Evolutionary conservation across 495 filamentous ascomycete species (phyloP), one percentile per base, ranked within the genome.

Genomic region (Apiosordaria backusii): DNA sequence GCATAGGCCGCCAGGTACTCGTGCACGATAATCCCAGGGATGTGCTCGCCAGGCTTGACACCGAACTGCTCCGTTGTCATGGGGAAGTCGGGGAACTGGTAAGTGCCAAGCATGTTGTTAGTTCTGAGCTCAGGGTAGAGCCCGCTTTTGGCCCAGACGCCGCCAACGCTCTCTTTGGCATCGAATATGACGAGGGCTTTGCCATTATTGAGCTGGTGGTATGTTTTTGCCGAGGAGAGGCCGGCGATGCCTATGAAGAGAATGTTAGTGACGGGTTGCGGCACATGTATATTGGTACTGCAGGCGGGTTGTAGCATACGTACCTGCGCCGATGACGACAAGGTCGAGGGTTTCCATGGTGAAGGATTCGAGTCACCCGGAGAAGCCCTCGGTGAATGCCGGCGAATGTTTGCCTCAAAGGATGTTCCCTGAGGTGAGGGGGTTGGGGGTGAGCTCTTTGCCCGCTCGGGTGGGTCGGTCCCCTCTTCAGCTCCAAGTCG

Each of bases 31-130:
- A 81, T 63, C 0, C 89, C 92, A 1, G 90, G 84, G 45, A 95
- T 88, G 73, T 92, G 88, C 57, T 92, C 75, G 0, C 86, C 86
- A 0, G 79, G 71, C 63, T 86, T 79, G 29, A 91, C 84, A 1
- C 84, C 86, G 65, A 85, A 88, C 0, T 75, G 83, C 13, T 82
- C 75, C 4, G 67, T 67, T 60, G 84, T 83, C 89, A 94, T 90
- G 9, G 89, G 89, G 65, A 89, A 90, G 63, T 92, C 91, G 3
- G 85, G 86, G 70, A 82, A 90, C 71, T 91, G 90, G 68, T 87
- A 91, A 0, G 84, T 90, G 6, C 90, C 90, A 4, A 87, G 65
- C 62, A 83, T 70, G 52, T 83, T 84, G 74, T 84, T 84, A 66
- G 87, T 85, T 63, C 84, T 88, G 23, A 94, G 80, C 10, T 86